Evolutionary conservation across 2,329 filamentous ascomycete genomes (phyloP).

Genomic region (Aspergillus neoniger): DNA sequence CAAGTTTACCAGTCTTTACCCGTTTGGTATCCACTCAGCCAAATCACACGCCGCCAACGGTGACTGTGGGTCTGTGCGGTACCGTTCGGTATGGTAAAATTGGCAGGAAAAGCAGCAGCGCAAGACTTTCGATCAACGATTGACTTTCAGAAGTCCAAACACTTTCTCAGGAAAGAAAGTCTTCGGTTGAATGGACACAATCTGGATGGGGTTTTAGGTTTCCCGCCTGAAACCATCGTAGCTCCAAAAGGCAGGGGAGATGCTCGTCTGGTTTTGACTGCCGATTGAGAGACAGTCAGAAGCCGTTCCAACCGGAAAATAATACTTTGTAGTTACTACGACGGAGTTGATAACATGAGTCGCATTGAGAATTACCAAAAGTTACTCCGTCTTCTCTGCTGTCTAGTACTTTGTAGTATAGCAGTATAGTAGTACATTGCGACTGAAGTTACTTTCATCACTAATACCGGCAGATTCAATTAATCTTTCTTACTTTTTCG

Average conservation of each 20-base stretch:
- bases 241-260: neutral
- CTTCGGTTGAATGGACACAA: neutral
- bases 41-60: neutral
- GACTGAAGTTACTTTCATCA: too few species aligned
- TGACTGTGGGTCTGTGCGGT: neutral
- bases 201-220: neutral
- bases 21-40: neutral
- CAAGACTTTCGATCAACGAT: neutral
- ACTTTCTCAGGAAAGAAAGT: neutral
- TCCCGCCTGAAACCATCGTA: slow-evolving; percentile 2
- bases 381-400: too few species aligned
- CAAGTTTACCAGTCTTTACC: slow-evolving; percentile 4
- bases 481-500: neutral
- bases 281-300: neutral
- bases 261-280: neutral
- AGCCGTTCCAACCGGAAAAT: neutral
- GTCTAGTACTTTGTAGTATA: too few species aligned
- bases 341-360: too few species aligned
- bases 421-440: too few species aligned
- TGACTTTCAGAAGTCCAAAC: neutral
- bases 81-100: slow-evolving; percentile 2
- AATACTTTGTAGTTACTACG: too few species aligned
- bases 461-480: too few species aligned
- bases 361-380: too few species aligned
- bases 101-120: slow-evolving; percentile 8